Evolutionary conservation across 768 basidiomycete species (phyloP).

Genomic region (Podaxis mareebaensis): DNA sequence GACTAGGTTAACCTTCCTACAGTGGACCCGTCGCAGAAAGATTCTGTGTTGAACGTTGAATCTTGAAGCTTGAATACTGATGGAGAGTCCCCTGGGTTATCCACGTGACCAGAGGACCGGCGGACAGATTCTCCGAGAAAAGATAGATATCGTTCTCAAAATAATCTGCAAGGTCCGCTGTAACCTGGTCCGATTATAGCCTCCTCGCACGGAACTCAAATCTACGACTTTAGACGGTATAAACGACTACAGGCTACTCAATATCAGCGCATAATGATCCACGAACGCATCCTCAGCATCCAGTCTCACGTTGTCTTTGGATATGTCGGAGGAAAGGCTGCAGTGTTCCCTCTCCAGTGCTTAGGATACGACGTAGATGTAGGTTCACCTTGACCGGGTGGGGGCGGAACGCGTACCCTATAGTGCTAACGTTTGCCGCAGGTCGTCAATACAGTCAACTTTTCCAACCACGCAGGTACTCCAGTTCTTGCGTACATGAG

Average conservation of each 20-base stretch:
- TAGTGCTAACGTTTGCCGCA: slow-evolving; percentile 28
- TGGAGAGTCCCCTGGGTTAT: too few species aligned
- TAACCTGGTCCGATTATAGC: background rate
- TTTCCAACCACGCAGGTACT: slow-evolving; percentile 88
- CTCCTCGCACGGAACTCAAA: background rate
- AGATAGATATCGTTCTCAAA: background rate
- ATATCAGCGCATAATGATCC: slow-evolving; percentile 7
- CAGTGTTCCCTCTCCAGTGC: slow-evolving; percentile 75
- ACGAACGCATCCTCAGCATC: slow-evolving; percentile 76
- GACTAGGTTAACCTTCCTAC: too few species aligned
- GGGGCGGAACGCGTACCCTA: slow-evolving; percentile 10
- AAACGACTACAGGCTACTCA: background rate
- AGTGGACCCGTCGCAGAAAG: too few species aligned
- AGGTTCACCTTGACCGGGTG: slow-evolving; percentile 27
- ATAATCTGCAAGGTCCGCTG: background rate
- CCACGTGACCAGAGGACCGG: background rate
- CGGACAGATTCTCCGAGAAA: background rate
- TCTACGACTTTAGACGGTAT: background rate
- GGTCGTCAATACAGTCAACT: slow-evolving; percentile 92
- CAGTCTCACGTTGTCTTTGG: slow-evolving; percentile 95
- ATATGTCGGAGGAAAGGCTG: slow-evolving; percentile 88
- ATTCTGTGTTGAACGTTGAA: too few species aligned
- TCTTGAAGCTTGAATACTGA: too few species aligned
- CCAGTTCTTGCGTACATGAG: slow-evolving; percentile 18
- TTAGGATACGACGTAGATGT: slow-evolving; percentile 97